A percentile compares a stretch with the other conserved stretches of the same genome.
phyloP scores from a whole-genome alignment of 2,329 filamentous ascomycete genomes.

The Nemania sp. region DNA sequence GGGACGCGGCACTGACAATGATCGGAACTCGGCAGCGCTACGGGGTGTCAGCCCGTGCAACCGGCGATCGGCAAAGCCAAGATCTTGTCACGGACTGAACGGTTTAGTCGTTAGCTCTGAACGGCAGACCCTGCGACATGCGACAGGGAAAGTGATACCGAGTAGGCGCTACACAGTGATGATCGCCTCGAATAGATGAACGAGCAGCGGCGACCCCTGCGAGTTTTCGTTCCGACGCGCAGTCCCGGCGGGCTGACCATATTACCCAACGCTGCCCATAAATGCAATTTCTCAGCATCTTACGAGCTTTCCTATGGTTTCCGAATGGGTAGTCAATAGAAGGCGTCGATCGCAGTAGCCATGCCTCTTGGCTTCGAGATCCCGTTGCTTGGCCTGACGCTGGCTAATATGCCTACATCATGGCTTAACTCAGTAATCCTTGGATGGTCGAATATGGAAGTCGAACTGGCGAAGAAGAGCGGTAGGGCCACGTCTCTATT shows the following conservation, averaged over 20 bases:
- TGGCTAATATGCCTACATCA: conserved; percentile 15
- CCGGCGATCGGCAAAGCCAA: conserved; percentile 24
- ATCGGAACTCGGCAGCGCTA: conserved; percentile 19
- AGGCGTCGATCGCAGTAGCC: conserved; percentile 10
- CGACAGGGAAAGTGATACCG: neutral
- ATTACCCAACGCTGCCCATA: neutral
- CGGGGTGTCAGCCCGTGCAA: conserved; percentile 18
- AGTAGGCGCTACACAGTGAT: neutral
- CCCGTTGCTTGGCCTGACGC: neutral
- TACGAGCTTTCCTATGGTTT: neutral
- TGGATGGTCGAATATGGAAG: conserved; percentile 1
- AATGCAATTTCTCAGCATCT: neutral
- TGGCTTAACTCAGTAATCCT: conserved; percentile 5
- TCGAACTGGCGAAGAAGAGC: neutral
- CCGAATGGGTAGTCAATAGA: neutral
- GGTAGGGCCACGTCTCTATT: neutral
- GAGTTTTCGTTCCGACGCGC: neutral
- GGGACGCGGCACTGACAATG: neutral
- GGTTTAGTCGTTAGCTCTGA: neutral
- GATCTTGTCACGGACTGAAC: conserved; percentile 5
- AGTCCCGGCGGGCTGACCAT: neutral
- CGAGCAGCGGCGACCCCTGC: neutral
- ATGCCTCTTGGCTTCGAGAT: neutral
- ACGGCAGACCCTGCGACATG: neutral
- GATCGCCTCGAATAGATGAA: neutral